Evolutionary conservation across 306 rosid genomes (phyloP).

Genomic region (Castanea crenata): DNA sequence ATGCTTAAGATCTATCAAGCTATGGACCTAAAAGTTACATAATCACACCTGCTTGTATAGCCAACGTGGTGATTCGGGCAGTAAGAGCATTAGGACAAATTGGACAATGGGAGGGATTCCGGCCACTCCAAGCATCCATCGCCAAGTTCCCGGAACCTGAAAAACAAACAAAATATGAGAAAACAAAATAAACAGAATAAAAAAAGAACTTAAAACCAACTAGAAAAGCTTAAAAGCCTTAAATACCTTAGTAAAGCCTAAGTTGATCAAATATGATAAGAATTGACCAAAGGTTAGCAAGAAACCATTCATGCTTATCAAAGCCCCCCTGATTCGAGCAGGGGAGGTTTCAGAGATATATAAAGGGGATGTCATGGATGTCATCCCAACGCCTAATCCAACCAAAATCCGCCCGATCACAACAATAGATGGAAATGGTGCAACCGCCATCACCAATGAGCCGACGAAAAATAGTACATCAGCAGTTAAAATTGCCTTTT

Average conservation of each 20-base stretch:
- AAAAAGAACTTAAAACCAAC: neutral
- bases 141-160: constrained; percentile 78
- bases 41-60: constrained; percentile 68
- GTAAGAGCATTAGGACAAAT: constrained; percentile 62
- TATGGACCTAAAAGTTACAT: too few species aligned
- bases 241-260: constrained; percentile 69
- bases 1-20: too few species aligned
- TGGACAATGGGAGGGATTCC: constrained; percentile 67
- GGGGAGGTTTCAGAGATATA: constrained; percentile 90
- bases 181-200: too few species aligned
- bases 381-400: constrained; percentile 91
- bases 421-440: constrained; percentile 66
- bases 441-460: constrained; percentile 71
- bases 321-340: constrained; percentile 80
- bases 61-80: constrained; percentile 92
- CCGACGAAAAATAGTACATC: constrained; percentile 61
- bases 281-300: constrained; percentile 85
- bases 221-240: neutral
- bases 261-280: constrained; percentile 70
- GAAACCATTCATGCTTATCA: constrained; percentile 65
- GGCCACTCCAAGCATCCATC: constrained; percentile 89
- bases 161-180: neutral
- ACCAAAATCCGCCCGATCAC: constrained; percentile 68
- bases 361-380: constrained; percentile 85
- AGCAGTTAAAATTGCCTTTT: constrained; percentile 54